These are phyloP conservation scores for Solanum arcanum DNA, from an alignment of 257 asterid genomes.

Conservation along the genomic window DNA sequence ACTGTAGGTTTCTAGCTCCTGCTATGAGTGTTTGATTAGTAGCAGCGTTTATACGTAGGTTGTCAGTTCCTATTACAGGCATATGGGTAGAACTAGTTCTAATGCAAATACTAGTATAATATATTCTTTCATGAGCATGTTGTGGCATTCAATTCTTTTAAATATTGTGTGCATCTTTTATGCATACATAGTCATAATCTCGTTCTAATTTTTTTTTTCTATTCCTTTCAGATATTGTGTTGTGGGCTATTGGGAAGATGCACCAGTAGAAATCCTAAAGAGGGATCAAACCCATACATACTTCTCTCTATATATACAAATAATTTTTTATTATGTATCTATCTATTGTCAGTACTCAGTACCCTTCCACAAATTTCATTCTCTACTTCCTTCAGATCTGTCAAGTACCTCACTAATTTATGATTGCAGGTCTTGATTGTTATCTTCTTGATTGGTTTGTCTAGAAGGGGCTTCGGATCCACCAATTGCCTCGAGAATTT, in stretches of 20 bases:
- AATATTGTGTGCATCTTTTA: too few species aligned
- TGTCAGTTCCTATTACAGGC: too few species aligned
- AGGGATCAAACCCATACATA: too few species aligned
- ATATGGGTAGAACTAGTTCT: too few species aligned
- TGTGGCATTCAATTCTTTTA: background rate
- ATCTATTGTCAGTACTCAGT: too few species aligned
- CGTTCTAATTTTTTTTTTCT: background rate
- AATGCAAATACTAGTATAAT: too few species aligned
- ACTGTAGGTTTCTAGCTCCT: too few species aligned
- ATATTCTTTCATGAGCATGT: background rate
- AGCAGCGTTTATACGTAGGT: background rate
- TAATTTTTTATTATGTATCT: too few species aligned
- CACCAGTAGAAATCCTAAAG: background rate
- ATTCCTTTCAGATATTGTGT: slow-evolving; percentile 46
- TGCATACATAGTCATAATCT: background rate
- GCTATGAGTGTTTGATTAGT: background rate
- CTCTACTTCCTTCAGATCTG: background rate
- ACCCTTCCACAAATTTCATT: too few species aligned
- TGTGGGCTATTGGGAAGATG: background rate
- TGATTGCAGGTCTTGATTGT: background rate
- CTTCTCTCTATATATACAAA: too few species aligned
- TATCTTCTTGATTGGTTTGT: background rate
- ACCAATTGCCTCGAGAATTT: too few species aligned
- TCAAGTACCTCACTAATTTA: background rate
- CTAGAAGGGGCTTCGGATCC: background rate